Evolutionary conservation across 129 eudicot genomes (phyloP).

Genomic region (Tagetes patula): DNA sequence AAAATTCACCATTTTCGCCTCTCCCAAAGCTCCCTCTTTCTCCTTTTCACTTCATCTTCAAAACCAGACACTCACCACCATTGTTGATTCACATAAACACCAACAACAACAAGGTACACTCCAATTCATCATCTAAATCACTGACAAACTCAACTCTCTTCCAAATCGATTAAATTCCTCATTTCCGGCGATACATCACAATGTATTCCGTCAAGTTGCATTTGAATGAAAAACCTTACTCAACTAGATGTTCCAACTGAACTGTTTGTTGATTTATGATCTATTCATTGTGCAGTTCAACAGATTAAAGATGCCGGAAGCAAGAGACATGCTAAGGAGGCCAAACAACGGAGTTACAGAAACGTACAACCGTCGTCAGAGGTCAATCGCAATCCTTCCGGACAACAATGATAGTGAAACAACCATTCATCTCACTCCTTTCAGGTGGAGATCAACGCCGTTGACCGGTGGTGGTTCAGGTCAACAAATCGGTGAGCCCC

Average conservation of each 20-base stretch:
- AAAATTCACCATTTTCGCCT: conserved; percentile 32
- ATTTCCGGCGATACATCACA: neutral
- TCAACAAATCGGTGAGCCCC: conserved; percentile 26
- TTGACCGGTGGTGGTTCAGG: conserved; percentile 38
- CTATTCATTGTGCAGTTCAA: conserved; percentile 16
- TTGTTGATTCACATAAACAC: conserved; percentile 23
- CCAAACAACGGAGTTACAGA: conserved; percentile 39
- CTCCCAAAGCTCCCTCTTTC: conserved; percentile 22
- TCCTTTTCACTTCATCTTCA: conserved; percentile 12
- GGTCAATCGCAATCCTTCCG: conserved; percentile 15
- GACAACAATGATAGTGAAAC: conserved; percentile 31
- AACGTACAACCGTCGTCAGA: conserved; percentile 24
- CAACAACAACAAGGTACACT: conserved; percentile 23
- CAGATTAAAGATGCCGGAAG: conserved; percentile 45
- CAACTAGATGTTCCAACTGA: too few species aligned
- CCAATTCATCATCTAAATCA: neutral
- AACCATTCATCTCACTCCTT: conserved; percentile 32
- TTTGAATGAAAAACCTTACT: neutral
- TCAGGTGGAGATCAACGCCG: conserved; percentile 48
- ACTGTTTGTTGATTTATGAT: neutral
- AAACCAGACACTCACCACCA: conserved; percentile 22
- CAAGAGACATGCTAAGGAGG: conserved; percentile 63
- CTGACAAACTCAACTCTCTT: neutral
- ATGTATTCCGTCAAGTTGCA: neutral
- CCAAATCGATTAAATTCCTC: too few species aligned